Conservation (phyloP, 2,329 filamentous ascomycete genomes). For the Elsinoe perseae region DNA sequence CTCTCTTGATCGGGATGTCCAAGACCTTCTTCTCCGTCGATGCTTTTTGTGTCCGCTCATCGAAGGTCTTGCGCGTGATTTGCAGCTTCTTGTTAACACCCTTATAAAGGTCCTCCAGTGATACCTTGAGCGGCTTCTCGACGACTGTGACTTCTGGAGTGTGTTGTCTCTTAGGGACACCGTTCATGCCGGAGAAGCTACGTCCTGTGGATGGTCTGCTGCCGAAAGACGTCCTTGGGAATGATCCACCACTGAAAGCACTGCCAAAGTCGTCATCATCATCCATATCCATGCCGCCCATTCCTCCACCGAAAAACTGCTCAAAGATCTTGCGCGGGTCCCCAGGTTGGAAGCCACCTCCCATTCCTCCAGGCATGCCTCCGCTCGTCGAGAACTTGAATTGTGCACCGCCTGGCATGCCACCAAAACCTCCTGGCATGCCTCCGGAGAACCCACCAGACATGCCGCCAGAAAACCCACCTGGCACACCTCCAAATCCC, state of each 20-base stretch:
- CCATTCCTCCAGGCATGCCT: conserved; percentile 26
- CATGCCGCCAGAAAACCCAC: conserved; percentile 31
- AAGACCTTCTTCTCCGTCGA: conserved; percentile 82
- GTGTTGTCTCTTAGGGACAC: conserved; percentile 36
- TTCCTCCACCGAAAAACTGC: conserved; percentile 63
- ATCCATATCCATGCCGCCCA: conserved; percentile 33
- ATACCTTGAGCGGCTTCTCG: conserved; percentile 71
- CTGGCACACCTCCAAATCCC: conserved; percentile 46
- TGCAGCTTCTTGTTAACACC: conserved; percentile 95
- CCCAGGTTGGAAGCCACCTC: conserved; percentile 69
- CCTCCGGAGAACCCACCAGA: conserved; percentile 39
- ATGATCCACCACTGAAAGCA: conserved; percentile 24
- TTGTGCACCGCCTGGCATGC: conserved; percentile 45
- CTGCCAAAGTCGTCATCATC: conserved; percentile 38
- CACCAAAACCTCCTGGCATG: conserved; percentile 43
- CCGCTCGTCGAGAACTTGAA: conserved; percentile 58
- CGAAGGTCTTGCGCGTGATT: conserved; percentile 93
- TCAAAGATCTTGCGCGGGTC: conserved; percentile 77
- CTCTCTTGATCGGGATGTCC: conserved; percentile 91
- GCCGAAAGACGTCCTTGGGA: background rate
- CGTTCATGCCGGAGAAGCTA: conserved; percentile 22
- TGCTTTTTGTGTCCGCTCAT: conserved; percentile 69
- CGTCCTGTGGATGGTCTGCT: conserved; percentile 22
- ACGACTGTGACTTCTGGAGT: conserved; percentile 87
- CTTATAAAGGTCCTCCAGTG: conserved; percentile 79